phyloP scores from a whole-genome alignment of 768 basidiomycete genomes.

The Termitomyces bulborhizus region DNA sequence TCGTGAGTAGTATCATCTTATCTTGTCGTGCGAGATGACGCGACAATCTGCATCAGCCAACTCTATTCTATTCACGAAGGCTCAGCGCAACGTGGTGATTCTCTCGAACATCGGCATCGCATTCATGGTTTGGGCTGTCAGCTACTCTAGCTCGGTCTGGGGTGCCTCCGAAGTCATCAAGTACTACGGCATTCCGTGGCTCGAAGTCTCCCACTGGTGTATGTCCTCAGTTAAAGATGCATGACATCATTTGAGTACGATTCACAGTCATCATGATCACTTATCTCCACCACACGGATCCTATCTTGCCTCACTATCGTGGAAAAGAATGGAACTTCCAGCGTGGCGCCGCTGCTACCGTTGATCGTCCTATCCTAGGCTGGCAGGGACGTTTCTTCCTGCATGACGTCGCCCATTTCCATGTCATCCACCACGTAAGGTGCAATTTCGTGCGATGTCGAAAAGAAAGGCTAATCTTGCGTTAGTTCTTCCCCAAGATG shows the following conservation, averaged over 20 bases:
- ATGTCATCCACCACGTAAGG: slow-evolving; percentile 56
- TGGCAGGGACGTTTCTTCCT: slow-evolving; percentile 65
- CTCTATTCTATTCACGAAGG: slow-evolving; percentile 48
- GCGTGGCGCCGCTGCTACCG: slow-evolving; percentile 56
- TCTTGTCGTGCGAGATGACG: background rate
- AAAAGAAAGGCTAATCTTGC: background rate
- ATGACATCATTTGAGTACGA: background rate
- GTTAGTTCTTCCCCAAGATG: slow-evolving; percentile 17
- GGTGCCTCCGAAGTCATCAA: slow-evolving; percentile 37
- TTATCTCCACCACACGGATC: slow-evolving; percentile 60
- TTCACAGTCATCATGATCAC: slow-evolving; percentile 43
- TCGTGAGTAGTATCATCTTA: slow-evolving; percentile 30
- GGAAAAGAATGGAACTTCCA: slow-evolving; percentile 53
- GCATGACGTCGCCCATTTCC: slow-evolving; percentile 60
- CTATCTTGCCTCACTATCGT: slow-evolving; percentile 50
- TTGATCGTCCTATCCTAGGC: slow-evolving; percentile 52
- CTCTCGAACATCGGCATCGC: slow-evolving; percentile 53
- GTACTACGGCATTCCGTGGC: slow-evolving; percentile 48
- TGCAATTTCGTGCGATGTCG: background rate
- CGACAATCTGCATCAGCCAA: slow-evolving; percentile 29
- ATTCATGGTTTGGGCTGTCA: slow-evolving; percentile 36
- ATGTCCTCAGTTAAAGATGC: slow-evolving; percentile 13
- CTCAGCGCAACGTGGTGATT: slow-evolving; percentile 45
- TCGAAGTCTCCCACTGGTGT: slow-evolving; percentile 51
- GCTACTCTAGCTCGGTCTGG: slow-evolving; percentile 27